Conservation (phyloP, 1,284 basidiomycete species). For the Ceratobasidium papillatum region DNA sequence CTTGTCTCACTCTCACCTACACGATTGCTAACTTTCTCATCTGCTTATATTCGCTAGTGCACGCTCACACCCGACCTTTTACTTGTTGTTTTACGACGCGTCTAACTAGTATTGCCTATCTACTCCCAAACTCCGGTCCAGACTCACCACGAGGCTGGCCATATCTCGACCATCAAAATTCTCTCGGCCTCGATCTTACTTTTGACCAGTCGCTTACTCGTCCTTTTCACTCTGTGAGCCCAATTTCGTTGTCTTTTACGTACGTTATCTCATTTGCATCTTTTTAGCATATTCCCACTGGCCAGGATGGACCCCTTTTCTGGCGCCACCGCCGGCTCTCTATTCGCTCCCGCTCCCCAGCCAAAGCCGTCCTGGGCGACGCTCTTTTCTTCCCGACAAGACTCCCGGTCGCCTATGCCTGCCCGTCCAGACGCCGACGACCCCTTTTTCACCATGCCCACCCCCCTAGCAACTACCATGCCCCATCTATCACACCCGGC, state of each 20-base stretch:
- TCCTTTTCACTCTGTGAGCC: not conserved
- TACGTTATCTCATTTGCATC: constrained; percentile 5
- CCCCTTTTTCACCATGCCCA: constrained; percentile 25
- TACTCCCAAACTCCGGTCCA: not conserved
- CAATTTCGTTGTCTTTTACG: not conserved
- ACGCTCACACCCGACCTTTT: not conserved
- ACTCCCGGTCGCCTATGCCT: constrained; percentile 20
- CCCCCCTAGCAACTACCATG: constrained; percentile 4
- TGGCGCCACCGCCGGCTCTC: constrained; percentile 15
- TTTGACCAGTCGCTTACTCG: not conserved
- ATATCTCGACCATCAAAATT: constrained; percentile 30
- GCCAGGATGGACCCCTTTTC: constrained; percentile 28
- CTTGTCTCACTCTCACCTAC: not conserved
- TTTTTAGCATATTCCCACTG: constrained; percentile 18
- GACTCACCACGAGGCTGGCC: constrained; percentile 19
- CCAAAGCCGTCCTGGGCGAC: not conserved
- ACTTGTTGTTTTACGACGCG: constrained; percentile 8
- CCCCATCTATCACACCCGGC: constrained; percentile 11
- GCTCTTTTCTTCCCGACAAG: not conserved
- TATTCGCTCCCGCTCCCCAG: constrained; percentile 24
- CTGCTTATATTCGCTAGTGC: not conserved
- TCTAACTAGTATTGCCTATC: not conserved
- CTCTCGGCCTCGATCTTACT: not conserved
- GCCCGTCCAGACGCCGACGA: constrained; percentile 30
- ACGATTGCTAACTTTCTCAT: not conserved